Conservation (phyloP, 1,284 basidiomycete species). For the Ustilago trichophora region DNA sequence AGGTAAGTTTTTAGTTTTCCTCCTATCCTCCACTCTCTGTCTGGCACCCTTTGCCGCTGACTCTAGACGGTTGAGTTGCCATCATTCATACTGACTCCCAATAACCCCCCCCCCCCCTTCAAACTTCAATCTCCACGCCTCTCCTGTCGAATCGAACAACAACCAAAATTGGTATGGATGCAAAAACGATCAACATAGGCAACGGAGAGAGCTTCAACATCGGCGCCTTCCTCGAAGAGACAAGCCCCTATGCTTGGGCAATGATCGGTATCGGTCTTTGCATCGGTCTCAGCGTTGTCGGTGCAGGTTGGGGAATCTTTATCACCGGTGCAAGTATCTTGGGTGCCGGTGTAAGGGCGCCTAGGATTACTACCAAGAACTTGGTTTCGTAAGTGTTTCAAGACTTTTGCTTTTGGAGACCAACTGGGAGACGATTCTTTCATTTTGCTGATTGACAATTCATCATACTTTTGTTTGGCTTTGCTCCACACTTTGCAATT, state of each 20-base stretch:
- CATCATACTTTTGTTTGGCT: too few relatives aligned
- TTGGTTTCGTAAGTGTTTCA: conserved; percentile 83
- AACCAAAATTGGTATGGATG: too few relatives aligned
- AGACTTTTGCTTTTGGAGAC: too few relatives aligned
- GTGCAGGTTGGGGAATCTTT: conserved; percentile 98
- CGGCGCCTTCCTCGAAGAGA: conserved; percentile 82
- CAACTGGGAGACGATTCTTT: too few relatives aligned
- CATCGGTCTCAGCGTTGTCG: conserved; percentile 90
- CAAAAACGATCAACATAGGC: too few relatives aligned
- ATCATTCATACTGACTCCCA: too few relatives aligned
- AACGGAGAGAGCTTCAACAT: conserved; percentile 53
- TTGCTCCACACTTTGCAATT: too few relatives aligned
- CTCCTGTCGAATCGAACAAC: too few relatives aligned
- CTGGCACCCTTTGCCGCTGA: neutral
- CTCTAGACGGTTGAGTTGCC: too few relatives aligned
- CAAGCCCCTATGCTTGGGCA: conserved; percentile 92
- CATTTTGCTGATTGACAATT: too few relatives aligned
- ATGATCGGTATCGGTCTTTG: conserved; percentile 89
- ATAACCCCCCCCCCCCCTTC: too few relatives aligned
- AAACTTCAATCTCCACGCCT: too few relatives aligned
- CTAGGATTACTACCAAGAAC: conserved; percentile 96
- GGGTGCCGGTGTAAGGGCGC: conserved; percentile 91
- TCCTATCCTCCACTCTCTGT: neutral
- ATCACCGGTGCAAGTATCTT: conserved; percentile 93
- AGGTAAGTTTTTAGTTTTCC: conserved; percentile 15